Conservation (phyloP, 2,329 filamentous ascomycete genomes). For the Diaporthe vexans region DNA sequence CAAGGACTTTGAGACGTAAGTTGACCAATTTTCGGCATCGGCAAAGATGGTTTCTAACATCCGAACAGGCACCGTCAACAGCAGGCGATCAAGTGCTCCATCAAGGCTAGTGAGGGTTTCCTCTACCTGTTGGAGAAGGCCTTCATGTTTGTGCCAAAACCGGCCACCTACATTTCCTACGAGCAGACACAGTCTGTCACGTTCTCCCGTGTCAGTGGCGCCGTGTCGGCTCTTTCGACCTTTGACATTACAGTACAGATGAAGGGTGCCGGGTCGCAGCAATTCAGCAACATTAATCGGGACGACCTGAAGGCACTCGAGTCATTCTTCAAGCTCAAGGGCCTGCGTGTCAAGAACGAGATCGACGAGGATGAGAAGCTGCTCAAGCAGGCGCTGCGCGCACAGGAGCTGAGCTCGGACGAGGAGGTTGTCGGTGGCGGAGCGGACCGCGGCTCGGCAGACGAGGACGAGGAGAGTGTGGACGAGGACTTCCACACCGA, state of each 20-base stretch:
- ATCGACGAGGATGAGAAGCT: slow-evolving; percentile 92
- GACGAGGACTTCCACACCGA: slow-evolving; percentile 97
- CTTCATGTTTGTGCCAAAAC: slow-evolving; percentile 99
- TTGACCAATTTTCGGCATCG: slow-evolving; percentile 37
- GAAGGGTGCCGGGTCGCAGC: slow-evolving; percentile 91
- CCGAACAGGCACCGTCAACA: slow-evolving; percentile 83
- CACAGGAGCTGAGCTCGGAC: slow-evolving; percentile 88
- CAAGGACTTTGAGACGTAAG: slow-evolving; percentile 88
- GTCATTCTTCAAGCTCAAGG: slow-evolving; percentile 96
- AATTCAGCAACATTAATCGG: slow-evolving; percentile 99
- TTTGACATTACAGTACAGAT: slow-evolving; percentile 96
- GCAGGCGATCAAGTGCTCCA: slow-evolving; percentile 98
- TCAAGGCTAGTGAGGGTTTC: slow-evolving; percentile 98
- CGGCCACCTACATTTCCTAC: slow-evolving; percentile 95
- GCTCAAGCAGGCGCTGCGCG: slow-evolving; percentile 84
- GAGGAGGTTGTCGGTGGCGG: slow-evolving; percentile 80
- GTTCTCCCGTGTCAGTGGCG: slow-evolving; percentile 95
- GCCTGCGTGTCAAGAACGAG: slow-evolving; percentile 96
- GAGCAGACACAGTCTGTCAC: slow-evolving; percentile 93
- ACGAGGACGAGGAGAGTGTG: slow-evolving; percentile 94
- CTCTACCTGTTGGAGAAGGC: slow-evolving; percentile 98
- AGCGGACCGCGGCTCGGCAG: slow-evolving; percentile 88
- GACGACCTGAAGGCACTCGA: slow-evolving; percentile 98
- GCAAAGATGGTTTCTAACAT: slow-evolving; percentile 28
- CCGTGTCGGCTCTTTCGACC: slow-evolving; percentile 92